Evolutionary conservation across 495 filamentous ascomycete species (phyloP).

Genomic region (Penicillium steckii): DNA sequence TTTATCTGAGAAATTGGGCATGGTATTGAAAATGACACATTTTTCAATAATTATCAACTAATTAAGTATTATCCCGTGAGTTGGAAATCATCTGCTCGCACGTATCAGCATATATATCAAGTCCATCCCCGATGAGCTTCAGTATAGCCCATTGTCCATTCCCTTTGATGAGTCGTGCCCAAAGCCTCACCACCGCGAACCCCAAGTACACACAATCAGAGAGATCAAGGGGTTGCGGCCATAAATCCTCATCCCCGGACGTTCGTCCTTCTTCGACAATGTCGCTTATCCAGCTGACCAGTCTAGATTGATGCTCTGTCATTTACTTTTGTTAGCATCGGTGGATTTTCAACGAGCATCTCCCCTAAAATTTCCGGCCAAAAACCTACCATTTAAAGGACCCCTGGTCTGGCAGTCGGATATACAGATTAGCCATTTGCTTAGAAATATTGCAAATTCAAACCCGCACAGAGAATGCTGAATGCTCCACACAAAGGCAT

Average conservation of each 20-base stretch:
- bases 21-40: too few species aligned
- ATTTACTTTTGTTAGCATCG: neutral
- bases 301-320: conserved; percentile 17
- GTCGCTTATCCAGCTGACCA: conserved; percentile 17
- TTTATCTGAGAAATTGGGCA: too few species aligned
- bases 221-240: neutral
- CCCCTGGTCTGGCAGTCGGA: neutral
- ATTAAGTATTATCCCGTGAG: too few species aligned
- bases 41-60: too few species aligned
- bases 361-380: neutral
- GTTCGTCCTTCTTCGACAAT: conserved; percentile 24
- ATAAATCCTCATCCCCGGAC: conserved; percentile 16
- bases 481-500: conserved; percentile 35
- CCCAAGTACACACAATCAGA: conserved; percentile 12
- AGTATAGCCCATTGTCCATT: conserved; percentile 20
- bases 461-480: conserved; percentile 35
- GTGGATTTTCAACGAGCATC: neutral
- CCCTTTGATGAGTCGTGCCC: conserved; percentile 19
- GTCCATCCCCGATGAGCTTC: conserved; percentile 12
- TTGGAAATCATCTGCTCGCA: neutral
- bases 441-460: conserved; percentile 35
- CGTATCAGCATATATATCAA: conserved; percentile 18
- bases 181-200: conserved; percentile 15
- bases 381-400: conserved; percentile 16
- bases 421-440: conserved; percentile 34